Conservation (phyloP, 306 rosid species). For the Glycyrrhiza uralensis region DNA sequence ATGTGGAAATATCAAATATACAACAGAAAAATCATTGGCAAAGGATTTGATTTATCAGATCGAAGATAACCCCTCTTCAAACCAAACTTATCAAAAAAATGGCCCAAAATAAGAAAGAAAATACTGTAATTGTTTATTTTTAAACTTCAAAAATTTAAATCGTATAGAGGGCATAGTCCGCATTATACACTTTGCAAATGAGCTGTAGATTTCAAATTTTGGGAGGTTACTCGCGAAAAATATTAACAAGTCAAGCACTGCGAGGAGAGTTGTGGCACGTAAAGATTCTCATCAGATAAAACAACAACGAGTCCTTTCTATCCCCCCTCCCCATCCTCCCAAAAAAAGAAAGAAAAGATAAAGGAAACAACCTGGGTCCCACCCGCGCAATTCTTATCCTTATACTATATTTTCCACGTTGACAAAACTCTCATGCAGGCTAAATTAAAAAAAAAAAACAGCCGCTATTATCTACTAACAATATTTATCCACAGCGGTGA, state of each 20-base stretch:
- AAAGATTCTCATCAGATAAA: neutral
- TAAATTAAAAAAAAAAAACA: neutral
- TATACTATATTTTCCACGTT: slow-evolving; percentile 6
- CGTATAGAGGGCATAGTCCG: neutral
- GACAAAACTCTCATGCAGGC: neutral
- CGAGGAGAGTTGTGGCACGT: no score
- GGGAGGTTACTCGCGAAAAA: neutral
- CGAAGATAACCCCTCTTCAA: neutral
- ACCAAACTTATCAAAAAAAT: neutral
- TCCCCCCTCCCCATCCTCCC: no score
- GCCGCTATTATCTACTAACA: neutral
- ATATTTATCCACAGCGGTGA: neutral
- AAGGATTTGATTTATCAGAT: neutral
- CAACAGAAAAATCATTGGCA: neutral
- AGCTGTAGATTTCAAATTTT: neutral
- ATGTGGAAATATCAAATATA: neutral
- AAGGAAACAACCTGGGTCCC: neutral
- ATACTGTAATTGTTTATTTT: no score
- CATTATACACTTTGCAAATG: neutral
- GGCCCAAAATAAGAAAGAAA: neutral
- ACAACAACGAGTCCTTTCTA: neutral
- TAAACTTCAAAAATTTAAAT: neutral
- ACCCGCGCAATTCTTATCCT: neutral
- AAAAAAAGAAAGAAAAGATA: neutral
- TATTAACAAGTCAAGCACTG: neutral